A percentile compares a stretch with the other conserved stretches of the same genome.
Evolutionary conservation across 306 rosid genomes (phyloP).

Genomic region (Cajanus cajan): DNA sequence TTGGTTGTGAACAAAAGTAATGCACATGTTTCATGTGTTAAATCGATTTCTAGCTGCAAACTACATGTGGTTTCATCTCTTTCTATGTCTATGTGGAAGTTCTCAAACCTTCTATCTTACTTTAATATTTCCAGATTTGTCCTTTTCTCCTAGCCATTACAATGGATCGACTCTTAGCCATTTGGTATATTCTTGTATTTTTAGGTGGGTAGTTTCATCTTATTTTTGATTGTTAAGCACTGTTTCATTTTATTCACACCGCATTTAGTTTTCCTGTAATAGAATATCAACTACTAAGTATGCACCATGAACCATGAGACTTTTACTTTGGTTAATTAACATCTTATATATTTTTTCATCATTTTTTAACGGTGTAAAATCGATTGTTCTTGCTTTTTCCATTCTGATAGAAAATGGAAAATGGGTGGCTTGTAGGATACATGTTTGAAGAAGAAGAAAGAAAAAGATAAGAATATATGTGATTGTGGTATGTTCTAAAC

Average conservation of each 20-base stretch:
- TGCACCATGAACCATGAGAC: neutral
- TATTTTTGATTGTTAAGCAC: conserved; percentile 4
- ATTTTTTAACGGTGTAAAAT: neutral
- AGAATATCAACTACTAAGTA: neutral
- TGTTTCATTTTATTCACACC: neutral
- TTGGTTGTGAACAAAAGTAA: neutral
- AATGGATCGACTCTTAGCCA: conserved; percentile 74
- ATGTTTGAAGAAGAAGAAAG: neutral
- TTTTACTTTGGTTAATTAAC: neutral
- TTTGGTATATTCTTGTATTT: conserved; percentile 70
- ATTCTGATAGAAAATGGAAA: conserved; percentile 26
- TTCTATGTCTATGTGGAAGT: neutral
- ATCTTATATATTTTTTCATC: neutral
- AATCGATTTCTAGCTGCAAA: neutral
- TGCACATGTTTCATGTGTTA: conserved; percentile 6
- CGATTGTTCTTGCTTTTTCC: neutral
- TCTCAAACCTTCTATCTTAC: conserved; percentile 25
- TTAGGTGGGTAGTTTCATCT: conserved; percentile 54
- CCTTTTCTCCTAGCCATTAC: conserved; percentile 61
- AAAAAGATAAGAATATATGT: neutral
- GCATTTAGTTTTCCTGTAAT: conserved; percentile 15
- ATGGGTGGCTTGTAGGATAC: neutral
- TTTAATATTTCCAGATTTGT: conserved; percentile 58
- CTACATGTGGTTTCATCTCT: neutral
- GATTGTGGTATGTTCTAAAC: neutral